Evolutionary conservation across 2,329 filamentous ascomycete species (phyloP).

Genomic region (Epichloe amarillans): DNA sequence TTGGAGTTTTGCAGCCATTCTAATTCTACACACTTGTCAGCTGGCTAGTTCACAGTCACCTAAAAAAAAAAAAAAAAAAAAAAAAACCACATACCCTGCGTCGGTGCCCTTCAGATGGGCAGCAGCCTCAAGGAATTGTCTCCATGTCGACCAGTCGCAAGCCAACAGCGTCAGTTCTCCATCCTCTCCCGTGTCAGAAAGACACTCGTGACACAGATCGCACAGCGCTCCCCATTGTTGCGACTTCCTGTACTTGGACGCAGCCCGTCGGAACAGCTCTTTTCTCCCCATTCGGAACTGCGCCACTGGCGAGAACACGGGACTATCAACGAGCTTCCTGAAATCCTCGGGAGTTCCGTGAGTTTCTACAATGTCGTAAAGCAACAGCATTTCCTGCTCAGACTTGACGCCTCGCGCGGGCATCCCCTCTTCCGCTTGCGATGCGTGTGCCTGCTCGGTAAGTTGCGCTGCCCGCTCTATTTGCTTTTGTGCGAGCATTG

Average conservation of each 20-base stretch:
- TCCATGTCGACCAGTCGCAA: constrained; percentile 31
- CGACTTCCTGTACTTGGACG: constrained; percentile 23
- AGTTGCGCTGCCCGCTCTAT: constrained; percentile 35
- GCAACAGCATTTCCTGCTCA: constrained; percentile 37
- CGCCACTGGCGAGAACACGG: constrained; percentile 26
- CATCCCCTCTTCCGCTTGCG: constrained; percentile 9
- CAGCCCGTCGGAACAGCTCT: constrained; percentile 29
- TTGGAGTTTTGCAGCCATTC: constrained; percentile 15
- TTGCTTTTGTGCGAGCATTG: constrained; percentile 36
- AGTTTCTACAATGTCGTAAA: constrained; percentile 32
- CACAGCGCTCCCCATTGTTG: constrained; percentile 30
- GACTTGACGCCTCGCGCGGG: constrained; percentile 23
- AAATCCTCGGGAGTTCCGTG: constrained; percentile 30
- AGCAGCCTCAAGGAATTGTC: constrained; percentile 26
- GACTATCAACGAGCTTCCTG: constrained; percentile 24
- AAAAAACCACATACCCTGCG: constrained; percentile 18
- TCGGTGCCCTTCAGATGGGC: constrained; percentile 17
- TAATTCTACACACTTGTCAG: constrained; percentile 16
- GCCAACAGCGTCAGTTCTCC: constrained; percentile 28
- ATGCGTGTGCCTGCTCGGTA: constrained; percentile 22
- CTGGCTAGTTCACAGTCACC: neutral
- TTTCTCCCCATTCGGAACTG: constrained; percentile 35
- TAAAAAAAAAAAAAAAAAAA: neutral
- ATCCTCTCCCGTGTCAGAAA: constrained; percentile 24
- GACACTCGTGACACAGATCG: constrained; percentile 28